Conservation (phyloP, 108 stramenopile species). For the Cyclotella kingstonii region DNA sequence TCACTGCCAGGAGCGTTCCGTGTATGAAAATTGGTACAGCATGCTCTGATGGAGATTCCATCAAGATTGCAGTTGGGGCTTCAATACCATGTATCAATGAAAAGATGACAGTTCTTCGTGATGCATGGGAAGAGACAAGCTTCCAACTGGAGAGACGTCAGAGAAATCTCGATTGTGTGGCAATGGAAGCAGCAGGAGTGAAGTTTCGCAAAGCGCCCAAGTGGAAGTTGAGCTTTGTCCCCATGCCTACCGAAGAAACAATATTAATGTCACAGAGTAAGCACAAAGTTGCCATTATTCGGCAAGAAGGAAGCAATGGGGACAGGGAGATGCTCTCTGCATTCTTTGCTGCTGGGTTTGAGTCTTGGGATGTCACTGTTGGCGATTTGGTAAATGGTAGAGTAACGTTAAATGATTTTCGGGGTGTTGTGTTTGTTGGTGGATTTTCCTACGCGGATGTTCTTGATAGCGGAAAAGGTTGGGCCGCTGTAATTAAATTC, state of each 20-base stretch:
- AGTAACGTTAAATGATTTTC: slow-evolving; percentile 85
- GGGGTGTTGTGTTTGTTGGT: slow-evolving; percentile 95
- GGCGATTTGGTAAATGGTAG: slow-evolving; percentile 80
- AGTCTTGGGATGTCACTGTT: slow-evolving; percentile 96
- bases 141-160: slow-evolving; percentile 95
- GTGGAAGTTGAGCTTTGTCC: slow-evolving; percentile 84
- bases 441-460: slow-evolving; percentile 99
- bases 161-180: slow-evolving; percentile 91
- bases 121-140: slow-evolving; percentile 98
- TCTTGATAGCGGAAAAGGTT: slow-evolving; percentile 97
- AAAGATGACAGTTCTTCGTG: slow-evolving; percentile 88
- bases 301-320: slow-evolving; percentile 99
- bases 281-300: slow-evolving; percentile 94
- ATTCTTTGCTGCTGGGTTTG: slow-evolving; percentile 94
- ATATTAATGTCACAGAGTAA: slow-evolving; percentile 65
- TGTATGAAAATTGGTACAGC: slow-evolving; percentile 80
- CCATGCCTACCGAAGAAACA: slow-evolving; percentile 59
- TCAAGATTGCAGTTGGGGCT: slow-evolving; percentile 84
- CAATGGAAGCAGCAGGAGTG: slow-evolving; percentile 86
- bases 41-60: slow-evolving; percentile 63
- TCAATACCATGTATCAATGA: slow-evolving; percentile 67
- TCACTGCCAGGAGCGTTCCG: slow-evolving; percentile 65
- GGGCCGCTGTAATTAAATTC: slow-evolving; percentile 98
- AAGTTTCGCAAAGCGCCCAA: slow-evolving; percentile 76
- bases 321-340: slow-evolving; percentile 98